Conservation (phyloP, 2,329 filamentous ascomycete genomes). For the Exophiala calicioides region DNA sequence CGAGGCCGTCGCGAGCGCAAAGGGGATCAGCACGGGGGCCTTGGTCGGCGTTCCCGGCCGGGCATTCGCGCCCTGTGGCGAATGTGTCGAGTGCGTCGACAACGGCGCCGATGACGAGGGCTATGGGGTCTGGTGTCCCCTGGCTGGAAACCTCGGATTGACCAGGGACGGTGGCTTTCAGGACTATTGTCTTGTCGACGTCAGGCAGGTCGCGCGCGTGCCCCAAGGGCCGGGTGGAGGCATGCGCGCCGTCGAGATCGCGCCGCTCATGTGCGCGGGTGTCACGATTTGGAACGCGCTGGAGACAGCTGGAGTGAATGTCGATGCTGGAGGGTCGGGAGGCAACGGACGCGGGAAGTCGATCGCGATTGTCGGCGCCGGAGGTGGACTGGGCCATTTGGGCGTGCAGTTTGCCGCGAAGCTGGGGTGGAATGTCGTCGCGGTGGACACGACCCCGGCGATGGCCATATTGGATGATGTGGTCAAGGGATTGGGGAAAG, state of each 20-base stretch:
- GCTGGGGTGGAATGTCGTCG: conserved; percentile 40
- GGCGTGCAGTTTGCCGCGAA: conserved; percentile 38
- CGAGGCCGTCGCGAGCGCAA: conserved; percentile 9
- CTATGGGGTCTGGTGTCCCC: conserved; percentile 27
- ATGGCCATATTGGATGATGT: conserved; percentile 33
- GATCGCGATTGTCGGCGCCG: conserved; percentile 41
- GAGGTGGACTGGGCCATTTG: conserved; percentile 38
- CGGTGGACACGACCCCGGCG: conserved; percentile 37
- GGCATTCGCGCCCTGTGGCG: conserved; percentile 20
- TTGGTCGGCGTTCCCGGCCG: conserved; percentile 24
- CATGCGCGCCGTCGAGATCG: conserved; percentile 41
- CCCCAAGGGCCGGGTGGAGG: conserved; percentile 32
- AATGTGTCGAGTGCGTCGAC: conserved; percentile 23
- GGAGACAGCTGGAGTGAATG: conserved; percentile 33
- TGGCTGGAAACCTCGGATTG: conserved; percentile 20
- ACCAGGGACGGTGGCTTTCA: conserved; percentile 30
- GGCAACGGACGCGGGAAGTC: conserved; percentile 36
- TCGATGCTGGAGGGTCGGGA: conserved; percentile 19
- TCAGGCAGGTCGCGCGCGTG: conserved; percentile 29
- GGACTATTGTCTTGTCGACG: conserved; percentile 32
- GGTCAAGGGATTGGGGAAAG: conserved; percentile 23
- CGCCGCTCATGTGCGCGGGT: conserved; percentile 48
- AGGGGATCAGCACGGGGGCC: conserved; percentile 13
- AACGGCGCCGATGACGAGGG: conserved; percentile 24
- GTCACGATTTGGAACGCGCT: conserved; percentile 46